Evolutionary conservation across 768 basidiomycete species (phyloP), one percentile per base, ranked within the genome.

Genomic region (Crepidotus variabilis): DNA sequence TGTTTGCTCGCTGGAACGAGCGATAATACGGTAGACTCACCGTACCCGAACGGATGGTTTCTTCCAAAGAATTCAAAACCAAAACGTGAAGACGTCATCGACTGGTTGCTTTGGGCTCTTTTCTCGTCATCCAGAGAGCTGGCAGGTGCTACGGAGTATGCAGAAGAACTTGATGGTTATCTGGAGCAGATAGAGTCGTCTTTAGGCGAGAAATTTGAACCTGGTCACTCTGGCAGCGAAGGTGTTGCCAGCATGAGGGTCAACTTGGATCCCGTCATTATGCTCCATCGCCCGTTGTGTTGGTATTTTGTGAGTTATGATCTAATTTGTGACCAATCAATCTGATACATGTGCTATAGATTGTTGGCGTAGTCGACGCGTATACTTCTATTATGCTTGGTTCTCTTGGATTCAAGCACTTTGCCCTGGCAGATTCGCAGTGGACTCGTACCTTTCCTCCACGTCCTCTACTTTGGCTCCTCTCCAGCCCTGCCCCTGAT

Each of bases 71-170:
- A 67, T 50, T 23, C 45, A 6, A 20, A 52, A 52, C 53, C 60
- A 48, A 74, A 70, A 50, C 75, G 75, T 18, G 74, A 78, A 16
- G 85, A 87, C 57, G 67, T 80, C 39, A 48, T 72, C 5, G 82
- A 85, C 47, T 88, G 85, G 86, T 65, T 87, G n/a, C 71, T 83
- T 6, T 88, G 85, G 85, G 80, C 83, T 0, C 57, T 87, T 21
- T 87, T 86, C 63, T 78, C 78, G 1, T 67, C 72, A 2, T 68
- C 75, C 5, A 63, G 68, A 24, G 63, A 70, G 4, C 63, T 70
- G 9, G 47, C 59, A 3, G 52, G 60, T 20, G 57, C 71, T 16
- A 58, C 59, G 2, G 71, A 74, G 49, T 82, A 81, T 76, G 63
- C 69, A 13, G 80, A 80, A 2, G 86, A 86, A 63, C 61, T 87